A percentile compares a stretch with the other conserved stretches of the same genome.
Conservation (phyloP, 2,329 filamentous ascomycete genomes). For the Apiospora koreana region DNA sequence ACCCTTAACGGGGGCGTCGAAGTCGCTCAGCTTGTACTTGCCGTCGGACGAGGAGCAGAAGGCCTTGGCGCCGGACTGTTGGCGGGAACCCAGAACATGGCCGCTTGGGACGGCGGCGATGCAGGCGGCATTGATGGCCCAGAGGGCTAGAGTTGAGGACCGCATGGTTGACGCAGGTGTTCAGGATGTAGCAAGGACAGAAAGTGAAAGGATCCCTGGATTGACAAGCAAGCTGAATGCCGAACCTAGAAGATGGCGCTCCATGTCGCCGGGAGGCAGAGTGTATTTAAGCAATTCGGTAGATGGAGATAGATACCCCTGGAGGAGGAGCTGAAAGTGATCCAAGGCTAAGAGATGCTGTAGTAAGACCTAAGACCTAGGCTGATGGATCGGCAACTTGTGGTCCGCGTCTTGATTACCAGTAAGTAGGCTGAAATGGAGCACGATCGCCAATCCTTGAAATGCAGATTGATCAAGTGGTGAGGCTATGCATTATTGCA, state of each 20-base stretch:
- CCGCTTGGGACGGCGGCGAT: neutral
- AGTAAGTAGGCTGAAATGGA: neutral
- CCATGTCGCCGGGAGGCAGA: neutral
- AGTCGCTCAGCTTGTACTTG: slow-evolving; percentile 35
- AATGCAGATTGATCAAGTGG: neutral
- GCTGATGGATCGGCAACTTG: neutral
- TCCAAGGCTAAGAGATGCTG: neutral
- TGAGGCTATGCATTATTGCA: too few species aligned
- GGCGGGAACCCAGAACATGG: neutral
- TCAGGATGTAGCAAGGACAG: neutral
- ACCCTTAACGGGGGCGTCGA: slow-evolving; percentile 35
- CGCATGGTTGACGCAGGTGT: neutral
- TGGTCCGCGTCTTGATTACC: neutral
- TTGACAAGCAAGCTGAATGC: neutral
- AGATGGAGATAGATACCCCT: neutral
- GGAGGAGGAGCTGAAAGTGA: neutral
- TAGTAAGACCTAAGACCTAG: neutral
- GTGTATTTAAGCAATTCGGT: neutral
- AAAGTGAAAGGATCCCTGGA: neutral
- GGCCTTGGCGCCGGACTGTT: slow-evolving; percentile 26
- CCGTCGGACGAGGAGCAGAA: slow-evolving; percentile 39
- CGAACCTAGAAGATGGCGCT: too few species aligned
- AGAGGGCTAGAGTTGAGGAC: slow-evolving; percentile 10
- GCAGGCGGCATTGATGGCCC: slow-evolving; percentile 8
- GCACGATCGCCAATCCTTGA: neutral